Evolutionary conservation across 148 eudicot genomes (phyloP), one percentile per base, ranked within the genome.

Genomic region (Fallopia convolvulus): DNA sequence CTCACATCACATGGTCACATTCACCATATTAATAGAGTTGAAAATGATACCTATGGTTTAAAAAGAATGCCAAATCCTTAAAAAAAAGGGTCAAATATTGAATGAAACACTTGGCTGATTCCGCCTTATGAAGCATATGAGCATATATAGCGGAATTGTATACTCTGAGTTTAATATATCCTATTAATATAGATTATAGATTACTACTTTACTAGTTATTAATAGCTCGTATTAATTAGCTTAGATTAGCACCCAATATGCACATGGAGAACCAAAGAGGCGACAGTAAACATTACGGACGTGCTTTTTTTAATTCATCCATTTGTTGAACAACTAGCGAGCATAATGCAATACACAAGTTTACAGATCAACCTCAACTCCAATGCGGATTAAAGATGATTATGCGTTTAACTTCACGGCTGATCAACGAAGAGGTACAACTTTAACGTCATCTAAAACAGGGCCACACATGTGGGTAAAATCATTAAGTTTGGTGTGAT

Each of bases 381-480:
- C 61, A 56, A 56, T 49, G 1, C 53, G 17, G 53, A 49, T 14
- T 0, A 12, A 13, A 13, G 10, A 44, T 44, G 8, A n/a, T n/a
- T n/a, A 6, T 6, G 9, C 7, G 46, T 42, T 6, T 42, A 42
- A 18, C 20, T 52, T 52, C n/a, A 52, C n/a, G 56, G 20, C 1
- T 44, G 7, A 44, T 50, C 3, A 36, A 36, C 18, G 42, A 46
- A 79, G 42, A 36, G 80, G 83, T 23, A 84, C 80, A 73, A 84
- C 92, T 47, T 13, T 84, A 79, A 91, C 90, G 78, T 90, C 81
- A 76, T 91, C 97, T 76, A 92, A 56, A 26, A 92, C 85, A 80
- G 97, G 97, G 36, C 97, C 97, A 85, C 97, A 92, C 47, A 92
- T 40, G 20, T 82, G 81, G 23, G 86, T 84, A 70, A 66, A 83